A percentile compares a stretch with the other conserved stretches of the same genome.
Evolutionary conservation across 169 alveolate species (phyloP).

Genomic region (Eimeria tenella): DNA sequence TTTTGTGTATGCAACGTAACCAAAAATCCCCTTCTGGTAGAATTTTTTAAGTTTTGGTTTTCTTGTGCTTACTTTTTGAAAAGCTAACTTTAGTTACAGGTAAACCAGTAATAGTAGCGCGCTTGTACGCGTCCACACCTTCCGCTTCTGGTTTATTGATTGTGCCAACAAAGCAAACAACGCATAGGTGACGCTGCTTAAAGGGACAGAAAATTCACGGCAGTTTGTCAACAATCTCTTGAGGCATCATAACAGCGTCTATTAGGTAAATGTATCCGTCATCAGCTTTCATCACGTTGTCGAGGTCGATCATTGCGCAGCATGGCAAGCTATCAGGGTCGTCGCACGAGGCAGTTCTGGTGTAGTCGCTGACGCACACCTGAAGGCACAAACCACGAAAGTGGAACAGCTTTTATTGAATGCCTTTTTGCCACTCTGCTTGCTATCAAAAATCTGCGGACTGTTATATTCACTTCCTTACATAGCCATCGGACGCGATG

Average conservation of each 20-base stretch:
- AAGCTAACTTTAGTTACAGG: no score
- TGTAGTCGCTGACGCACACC: conserved; percentile 78
- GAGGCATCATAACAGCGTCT: conserved; percentile 74
- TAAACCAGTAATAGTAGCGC: no score
- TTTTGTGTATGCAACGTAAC: no score
- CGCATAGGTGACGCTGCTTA: no score
- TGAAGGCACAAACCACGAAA: conserved; percentile 28
- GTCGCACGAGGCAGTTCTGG: conserved; percentile 70
- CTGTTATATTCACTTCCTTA: neutral
- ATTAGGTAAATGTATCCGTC: conserved; percentile 72
- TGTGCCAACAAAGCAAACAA: no score
- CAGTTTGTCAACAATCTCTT: conserved; percentile 75
- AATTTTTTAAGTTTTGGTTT: no score
- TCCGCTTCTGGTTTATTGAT: no score
- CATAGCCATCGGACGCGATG: conserved; percentile 70
- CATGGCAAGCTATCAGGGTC: conserved; percentile 77
- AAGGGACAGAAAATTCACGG: neutral
- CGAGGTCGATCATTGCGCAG: conserved; percentile 75
- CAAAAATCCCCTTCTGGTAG: no score
- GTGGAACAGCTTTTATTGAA: neutral
- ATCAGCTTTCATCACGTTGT: conserved; percentile 42
- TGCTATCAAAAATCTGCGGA: neutral
- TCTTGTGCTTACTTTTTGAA: no score
- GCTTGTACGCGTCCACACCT: no score
- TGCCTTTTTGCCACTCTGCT: neutral